A percentile compares a stretch with the other conserved stretches of the same genome.
Evolutionary conservation across 495 filamentous ascomycete species (phyloP).

Genomic region (Cudoniella acicularis): DNA sequence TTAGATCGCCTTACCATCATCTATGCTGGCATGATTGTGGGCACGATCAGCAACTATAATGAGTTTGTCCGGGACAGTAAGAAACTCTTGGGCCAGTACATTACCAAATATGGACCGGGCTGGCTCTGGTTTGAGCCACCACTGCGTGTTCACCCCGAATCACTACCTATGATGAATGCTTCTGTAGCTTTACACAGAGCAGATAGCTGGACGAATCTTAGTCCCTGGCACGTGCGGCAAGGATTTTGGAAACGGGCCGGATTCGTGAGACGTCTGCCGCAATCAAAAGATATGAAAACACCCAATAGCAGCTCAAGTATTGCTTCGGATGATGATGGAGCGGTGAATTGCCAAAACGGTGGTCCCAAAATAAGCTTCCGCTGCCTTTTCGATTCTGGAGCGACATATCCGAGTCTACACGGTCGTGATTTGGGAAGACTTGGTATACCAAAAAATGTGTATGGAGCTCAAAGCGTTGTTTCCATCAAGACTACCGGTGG

Average conservation of each 20-base stretch:
- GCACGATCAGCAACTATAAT: constrained; percentile 32
- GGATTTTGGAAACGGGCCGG: constrained; percentile 13
- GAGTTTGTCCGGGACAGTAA: constrained; percentile 35
- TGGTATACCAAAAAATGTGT: constrained; percentile 28
- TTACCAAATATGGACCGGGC: constrained; percentile 33
- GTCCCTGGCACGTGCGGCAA: constrained; percentile 3
- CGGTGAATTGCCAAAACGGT: constrained; percentile 1
- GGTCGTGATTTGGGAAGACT: constrained; percentile 32
- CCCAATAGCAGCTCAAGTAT: background rate
- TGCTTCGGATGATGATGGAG: background rate
- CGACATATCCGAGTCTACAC: constrained; percentile 38
- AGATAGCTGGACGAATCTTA: background rate
- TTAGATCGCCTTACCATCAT: constrained; percentile 39
- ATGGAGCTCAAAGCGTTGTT: constrained; percentile 35
- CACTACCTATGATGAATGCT: background rate
- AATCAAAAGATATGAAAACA: background rate
- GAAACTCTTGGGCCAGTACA: constrained; percentile 40
- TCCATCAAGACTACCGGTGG: constrained; percentile 24
- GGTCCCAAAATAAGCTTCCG: constrained; percentile 15
- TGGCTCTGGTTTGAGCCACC: constrained; percentile 51
- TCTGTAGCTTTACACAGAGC: background rate
- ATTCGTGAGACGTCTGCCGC: background rate
- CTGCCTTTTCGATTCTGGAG: constrained; percentile 41
- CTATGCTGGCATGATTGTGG: constrained; percentile 43
- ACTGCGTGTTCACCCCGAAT: constrained; percentile 19